Evolutionary conservation across 352 stramenopile genomes (phyloP).

Genomic region (Paralagenidium karlingii): DNA sequence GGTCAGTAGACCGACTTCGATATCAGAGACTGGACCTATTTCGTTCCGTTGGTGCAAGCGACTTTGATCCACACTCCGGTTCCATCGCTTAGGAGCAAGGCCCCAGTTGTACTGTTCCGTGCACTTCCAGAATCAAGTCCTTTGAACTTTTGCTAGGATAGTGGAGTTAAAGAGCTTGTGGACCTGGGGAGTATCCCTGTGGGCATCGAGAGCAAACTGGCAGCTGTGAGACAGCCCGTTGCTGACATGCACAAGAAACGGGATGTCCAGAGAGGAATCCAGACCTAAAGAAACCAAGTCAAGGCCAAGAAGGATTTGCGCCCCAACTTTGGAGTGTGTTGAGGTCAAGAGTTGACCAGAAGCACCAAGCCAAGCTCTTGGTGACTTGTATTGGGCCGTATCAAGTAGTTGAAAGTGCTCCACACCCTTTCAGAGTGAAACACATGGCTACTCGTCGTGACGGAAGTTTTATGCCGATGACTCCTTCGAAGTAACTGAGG

Average conservation of each 20-base stretch:
- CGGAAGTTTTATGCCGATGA: constrained; percentile 19
- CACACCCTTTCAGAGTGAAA: constrained; percentile 11
- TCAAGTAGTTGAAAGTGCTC: constrained; percentile 6
- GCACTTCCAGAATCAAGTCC: background rate
- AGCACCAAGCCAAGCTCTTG: constrained; percentile 13
- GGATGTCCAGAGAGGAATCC: constrained; percentile 1
- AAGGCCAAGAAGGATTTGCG: constrained; percentile 1
- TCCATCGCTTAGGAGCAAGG: constrained; percentile 2
- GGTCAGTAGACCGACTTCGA: background rate
- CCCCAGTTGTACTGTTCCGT: constrained; percentile 12
- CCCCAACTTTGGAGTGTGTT: constrained; percentile 13
- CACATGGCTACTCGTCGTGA: constrained; percentile 6
- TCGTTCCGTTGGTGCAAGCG: constrained; percentile 4
- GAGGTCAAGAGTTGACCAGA: constrained; percentile 12
- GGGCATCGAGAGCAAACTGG: background rate
- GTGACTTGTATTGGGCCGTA: constrained; percentile 18
- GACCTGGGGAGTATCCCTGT: too few relatives aligned
- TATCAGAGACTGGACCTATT: background rate
- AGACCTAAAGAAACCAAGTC: constrained; percentile 1
- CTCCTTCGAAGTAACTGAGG: constrained; percentile 11
- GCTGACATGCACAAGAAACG: constrained; percentile 7
- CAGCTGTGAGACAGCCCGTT: background rate
- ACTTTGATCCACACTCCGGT: constrained; percentile 17
- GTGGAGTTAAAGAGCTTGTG: background rate
- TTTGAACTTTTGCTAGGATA: constrained; percentile 2